Conservation (phyloP, 208 protist genomes). For the Naegleria fowleri region DNA sequence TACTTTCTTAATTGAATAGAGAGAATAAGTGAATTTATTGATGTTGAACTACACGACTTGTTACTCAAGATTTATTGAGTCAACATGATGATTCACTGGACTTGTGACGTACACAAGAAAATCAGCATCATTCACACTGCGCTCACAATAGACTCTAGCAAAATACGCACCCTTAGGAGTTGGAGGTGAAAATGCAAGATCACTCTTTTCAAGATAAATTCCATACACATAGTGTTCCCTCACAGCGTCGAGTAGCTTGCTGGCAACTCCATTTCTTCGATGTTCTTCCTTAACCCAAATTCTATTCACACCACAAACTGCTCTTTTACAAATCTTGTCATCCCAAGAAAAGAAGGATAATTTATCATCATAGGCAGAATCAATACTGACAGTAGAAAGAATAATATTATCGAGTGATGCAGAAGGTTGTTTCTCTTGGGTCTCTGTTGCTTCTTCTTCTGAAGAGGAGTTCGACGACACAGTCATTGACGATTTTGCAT, state of each 20-base stretch:
- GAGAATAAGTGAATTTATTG: no score
- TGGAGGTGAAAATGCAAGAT: neutral
- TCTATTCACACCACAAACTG: neutral
- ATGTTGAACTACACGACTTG: no score
- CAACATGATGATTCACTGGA: neutral
- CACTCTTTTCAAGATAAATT: neutral
- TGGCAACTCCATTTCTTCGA: neutral
- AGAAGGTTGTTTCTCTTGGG: no score
- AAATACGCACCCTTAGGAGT: neutral
- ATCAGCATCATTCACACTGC: neutral
- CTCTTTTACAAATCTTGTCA: neutral
- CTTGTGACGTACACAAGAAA: neutral
- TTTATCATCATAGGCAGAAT: neutral
- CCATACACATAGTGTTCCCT: neutral
- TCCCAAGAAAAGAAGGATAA: neutral
- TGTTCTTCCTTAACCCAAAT: constrained; percentile 14
- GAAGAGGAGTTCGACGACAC: no score
- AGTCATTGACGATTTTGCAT: neutral
- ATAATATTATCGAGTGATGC: neutral
- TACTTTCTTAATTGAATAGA: no score
- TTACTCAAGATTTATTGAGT: no score
- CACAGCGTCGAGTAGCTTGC: neutral
- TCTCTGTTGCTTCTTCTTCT: no score
- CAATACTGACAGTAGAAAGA: neutral
- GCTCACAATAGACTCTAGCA: neutral